Evolutionary conservation across 345 rosid species (phyloP), one percentile per base, ranked within the genome.

Genomic region (Brassica rapa): DNA sequence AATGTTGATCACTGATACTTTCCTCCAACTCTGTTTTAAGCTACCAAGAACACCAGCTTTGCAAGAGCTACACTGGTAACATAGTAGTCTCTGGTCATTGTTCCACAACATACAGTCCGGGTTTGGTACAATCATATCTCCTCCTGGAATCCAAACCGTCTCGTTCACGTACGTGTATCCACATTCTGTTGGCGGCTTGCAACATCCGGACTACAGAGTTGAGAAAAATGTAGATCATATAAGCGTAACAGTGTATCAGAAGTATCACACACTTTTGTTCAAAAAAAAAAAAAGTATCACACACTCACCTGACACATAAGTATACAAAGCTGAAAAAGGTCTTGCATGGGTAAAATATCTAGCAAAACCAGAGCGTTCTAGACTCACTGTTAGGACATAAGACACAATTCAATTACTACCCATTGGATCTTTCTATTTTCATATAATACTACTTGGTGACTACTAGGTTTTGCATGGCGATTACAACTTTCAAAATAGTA

Each of bases 21-120:
- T 93, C 83, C 99, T 87, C 99, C 99, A 95, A 75, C 97, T 95
- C 85, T 83, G 86, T 87, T 74, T 91, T 30, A 95, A 76, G 86
- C 93, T 95, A 61, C 86, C 98, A 14, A 95, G 86, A 25, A 95
- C 96, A 12, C 98, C 98, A 0, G 98, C 99, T 80, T 89, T 95
- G 86, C 99, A 95, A 4, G 99, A 91, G 76, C 85, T 72, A 32
- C 99, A 95, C 3, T 78, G 76, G 69, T 95, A 95, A 84, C 99
- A 95, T 0, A 95, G 83, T 25, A 68, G 83, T 67, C 65, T 41
- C 62, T 93, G 99, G 73, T 95, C 99, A 43, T 88, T 84, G 84
- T 51, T 91, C 98, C 97, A 93, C 24, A 12, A 11, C 39, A 70
- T 69, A 88, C 98, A 95, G 86, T 95, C 98, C 0, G 59, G 56